Conservation (phyloP, 2,329 filamentous ascomycete species). For the Ceratocystis smalleyi region DNA sequence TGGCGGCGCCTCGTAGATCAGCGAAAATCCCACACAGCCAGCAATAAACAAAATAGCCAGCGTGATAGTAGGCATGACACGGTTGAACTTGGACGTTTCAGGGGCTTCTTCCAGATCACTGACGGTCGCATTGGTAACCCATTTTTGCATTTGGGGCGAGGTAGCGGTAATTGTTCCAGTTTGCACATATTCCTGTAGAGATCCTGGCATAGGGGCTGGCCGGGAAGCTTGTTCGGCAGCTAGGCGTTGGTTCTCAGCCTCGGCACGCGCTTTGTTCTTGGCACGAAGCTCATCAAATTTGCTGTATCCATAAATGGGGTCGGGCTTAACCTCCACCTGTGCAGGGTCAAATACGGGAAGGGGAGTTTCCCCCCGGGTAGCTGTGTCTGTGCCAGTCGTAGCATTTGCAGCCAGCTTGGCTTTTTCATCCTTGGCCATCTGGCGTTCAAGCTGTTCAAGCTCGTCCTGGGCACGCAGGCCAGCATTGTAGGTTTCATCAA, state of each 20-base stretch:
- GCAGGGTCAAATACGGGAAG: constrained; percentile 18
- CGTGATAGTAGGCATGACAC: constrained; percentile 39
- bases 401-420: constrained; percentile 8
- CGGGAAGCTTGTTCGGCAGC: constrained; percentile 25
- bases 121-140: constrained; percentile 29
- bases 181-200: constrained; percentile 21
- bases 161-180: constrained; percentile 28
- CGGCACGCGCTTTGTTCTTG: constrained; percentile 33
- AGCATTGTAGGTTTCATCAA: constrained; percentile 46
- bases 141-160: constrained; percentile 28
- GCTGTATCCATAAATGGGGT: constrained; percentile 43
- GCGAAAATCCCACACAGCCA: constrained; percentile 30
- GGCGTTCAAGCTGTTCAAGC: constrained; percentile 36
- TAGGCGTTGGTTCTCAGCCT: constrained; percentile 31
- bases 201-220: constrained; percentile 12
- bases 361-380: constrained; percentile 19
- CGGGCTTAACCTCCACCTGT: constrained; percentile 22
- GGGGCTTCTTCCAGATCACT: constrained; percentile 38
- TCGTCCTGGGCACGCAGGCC: constrained; percentile 48
- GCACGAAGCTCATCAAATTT: constrained; percentile 42
- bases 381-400: constrained; percentile 18
- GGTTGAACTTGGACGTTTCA: constrained; percentile 35
- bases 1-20: constrained; percentile 27
- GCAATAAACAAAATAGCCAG: constrained; percentile 32
- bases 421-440: constrained; percentile 19